These are phyloP conservation scores for Cucurbita ficifolia DNA, from an alignment of 306 rosid species.

Conservation along the genomic window DNA sequence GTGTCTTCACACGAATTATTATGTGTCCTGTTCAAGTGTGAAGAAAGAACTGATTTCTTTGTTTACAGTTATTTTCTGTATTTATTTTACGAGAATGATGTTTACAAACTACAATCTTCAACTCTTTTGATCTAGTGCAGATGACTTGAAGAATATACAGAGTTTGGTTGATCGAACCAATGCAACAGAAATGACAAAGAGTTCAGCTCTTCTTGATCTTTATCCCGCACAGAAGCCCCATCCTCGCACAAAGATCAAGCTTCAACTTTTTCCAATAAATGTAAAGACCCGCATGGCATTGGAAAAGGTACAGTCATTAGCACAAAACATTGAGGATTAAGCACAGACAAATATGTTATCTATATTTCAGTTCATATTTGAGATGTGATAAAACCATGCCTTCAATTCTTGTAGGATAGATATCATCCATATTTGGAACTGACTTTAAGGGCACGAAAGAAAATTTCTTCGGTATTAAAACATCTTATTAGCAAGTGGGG, in stretches of 20 bases:
- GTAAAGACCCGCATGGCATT: constrained; percentile 43
- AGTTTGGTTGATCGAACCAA: constrained; percentile 1
- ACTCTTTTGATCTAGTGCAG: constrained; percentile 12
- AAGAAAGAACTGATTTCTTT: not conserved
- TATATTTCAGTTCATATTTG: not conserved
- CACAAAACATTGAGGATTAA: constrained; percentile 10
- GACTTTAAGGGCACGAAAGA: constrained; percentile 52
- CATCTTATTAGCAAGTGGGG: constrained; percentile 81
- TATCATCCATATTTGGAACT: constrained; percentile 71
- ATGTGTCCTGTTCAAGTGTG: not conserved
- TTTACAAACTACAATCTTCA: constrained; percentile 6
- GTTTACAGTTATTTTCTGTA: not conserved
- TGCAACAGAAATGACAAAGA: constrained; percentile 9
- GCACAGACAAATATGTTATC: not conserved
- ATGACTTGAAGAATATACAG: constrained; percentile 5
- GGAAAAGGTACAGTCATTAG: constrained; percentile 44
- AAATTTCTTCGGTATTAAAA: constrained; percentile 65
- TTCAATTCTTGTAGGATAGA: constrained; percentile 45
- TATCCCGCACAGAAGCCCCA: constrained; percentile 18
- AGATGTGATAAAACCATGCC: not conserved
- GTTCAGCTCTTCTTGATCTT: constrained; percentile 11
- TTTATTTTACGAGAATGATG: not conserved
- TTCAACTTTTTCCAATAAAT: constrained; percentile 71
- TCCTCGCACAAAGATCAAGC: constrained; percentile 49
- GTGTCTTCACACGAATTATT: not conserved